These are phyloP conservation scores for Ceratocystis harringtonii DNA, from an alignment of 2,329 filamentous ascomycete species.

Conservation along the genomic window DNA sequence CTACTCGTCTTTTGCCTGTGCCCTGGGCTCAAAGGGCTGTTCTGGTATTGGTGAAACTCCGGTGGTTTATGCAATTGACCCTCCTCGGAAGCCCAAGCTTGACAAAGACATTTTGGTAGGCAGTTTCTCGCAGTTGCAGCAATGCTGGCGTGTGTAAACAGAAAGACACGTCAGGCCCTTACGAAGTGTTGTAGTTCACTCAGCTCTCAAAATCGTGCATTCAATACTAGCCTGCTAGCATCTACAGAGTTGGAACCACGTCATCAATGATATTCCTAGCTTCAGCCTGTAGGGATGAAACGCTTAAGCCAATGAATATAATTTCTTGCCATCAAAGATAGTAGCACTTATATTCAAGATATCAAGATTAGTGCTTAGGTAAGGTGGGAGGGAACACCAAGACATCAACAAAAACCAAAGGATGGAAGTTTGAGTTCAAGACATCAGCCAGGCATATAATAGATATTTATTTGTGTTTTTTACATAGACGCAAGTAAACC, in stretches of 20 bases:
- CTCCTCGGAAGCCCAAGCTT: constrained; percentile 12
- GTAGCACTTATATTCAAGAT: background rate
- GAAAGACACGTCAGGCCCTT: background rate
- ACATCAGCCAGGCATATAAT: too few relatives aligned
- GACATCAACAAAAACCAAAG: too few relatives aligned
- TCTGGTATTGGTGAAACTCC: constrained; percentile 11
- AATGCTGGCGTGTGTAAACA: constrained; percentile 8
- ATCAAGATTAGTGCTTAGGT: background rate
- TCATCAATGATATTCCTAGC: background rate
- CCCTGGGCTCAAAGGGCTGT: constrained; percentile 8
- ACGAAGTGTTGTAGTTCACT: background rate
- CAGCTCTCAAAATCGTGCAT: background rate
- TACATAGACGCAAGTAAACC: too few relatives aligned
- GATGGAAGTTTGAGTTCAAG: too few relatives aligned
- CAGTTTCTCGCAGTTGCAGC: constrained; percentile 9
- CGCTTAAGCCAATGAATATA: background rate
- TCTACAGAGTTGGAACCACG: background rate
- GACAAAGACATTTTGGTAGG: constrained; percentile 15
- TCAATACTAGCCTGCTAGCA: background rate
- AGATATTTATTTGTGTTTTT: too few relatives aligned
- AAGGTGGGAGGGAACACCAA: background rate
- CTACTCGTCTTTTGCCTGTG: constrained; percentile 15
- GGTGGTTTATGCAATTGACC: constrained; percentile 17
- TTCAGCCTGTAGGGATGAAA: background rate
- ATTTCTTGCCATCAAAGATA: background rate